phyloP scores from a whole-genome alignment of 495 filamentous ascomycete genomes.

The Xylaria palmicola region DNA sequence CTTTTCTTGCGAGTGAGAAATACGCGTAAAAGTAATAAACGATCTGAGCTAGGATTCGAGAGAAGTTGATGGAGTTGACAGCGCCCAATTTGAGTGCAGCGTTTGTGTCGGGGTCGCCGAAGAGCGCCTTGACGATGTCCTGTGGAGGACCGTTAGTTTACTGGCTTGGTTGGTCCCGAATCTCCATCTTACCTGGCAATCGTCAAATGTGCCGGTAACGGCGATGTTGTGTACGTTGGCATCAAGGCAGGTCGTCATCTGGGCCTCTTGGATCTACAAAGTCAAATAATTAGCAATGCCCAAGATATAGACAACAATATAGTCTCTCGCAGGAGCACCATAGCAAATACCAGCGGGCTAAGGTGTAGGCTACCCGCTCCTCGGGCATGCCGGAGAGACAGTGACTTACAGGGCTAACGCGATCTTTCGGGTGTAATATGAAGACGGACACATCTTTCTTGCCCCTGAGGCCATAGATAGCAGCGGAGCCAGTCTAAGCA shows the following conservation, averaged over 20 bases:
- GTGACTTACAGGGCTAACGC: conserved; percentile 61
- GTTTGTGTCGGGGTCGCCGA: conserved; percentile 76
- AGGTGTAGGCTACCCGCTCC: no score
- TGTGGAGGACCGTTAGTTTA: conserved; percentile 22
- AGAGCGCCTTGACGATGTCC: conserved; percentile 92
- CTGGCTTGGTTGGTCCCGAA: not conserved
- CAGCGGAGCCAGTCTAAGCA: conserved; percentile 78
- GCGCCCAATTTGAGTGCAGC: conserved; percentile 72
- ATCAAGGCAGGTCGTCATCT: conserved; percentile 92
- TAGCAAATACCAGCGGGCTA: no score
- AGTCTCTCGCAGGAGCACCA: no score
- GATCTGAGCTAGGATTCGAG: conserved; percentile 89
- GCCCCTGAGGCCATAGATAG: conserved; percentile 93
- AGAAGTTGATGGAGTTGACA: conserved; percentile 89
- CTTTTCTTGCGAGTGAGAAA: conserved; percentile 65
- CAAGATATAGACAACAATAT: no score
- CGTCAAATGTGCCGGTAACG: conserved; percentile 87
- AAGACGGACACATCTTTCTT: conserved; percentile 95
- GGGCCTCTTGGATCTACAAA: conserved; percentile 69
- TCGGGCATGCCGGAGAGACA: not conserved
- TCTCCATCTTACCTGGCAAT: conserved; percentile 67
- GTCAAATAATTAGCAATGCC: no score
- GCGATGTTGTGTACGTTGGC: conserved; percentile 86
- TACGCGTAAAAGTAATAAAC: conserved; percentile 92
- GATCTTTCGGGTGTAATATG: conserved; percentile 83